These are phyloP conservation scores for Boletellus ananas DNA, from an alignment of 768 basidiomycete genomes.

Conservation along the genomic window DNA sequence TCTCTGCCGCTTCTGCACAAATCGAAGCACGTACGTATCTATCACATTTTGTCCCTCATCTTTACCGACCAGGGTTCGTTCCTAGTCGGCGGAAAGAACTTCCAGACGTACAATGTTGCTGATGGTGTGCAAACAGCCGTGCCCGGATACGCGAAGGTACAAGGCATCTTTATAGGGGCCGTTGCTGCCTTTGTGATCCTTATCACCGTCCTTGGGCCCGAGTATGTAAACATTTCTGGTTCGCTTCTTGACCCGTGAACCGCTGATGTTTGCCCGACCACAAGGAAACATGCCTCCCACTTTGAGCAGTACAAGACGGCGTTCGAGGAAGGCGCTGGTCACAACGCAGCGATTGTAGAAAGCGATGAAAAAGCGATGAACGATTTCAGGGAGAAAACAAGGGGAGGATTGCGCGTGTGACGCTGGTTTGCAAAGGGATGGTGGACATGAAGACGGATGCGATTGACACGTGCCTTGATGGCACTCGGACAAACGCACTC, in stretches of 20 bases:
- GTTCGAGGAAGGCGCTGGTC: slow-evolving; percentile 69
- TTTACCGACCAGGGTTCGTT: neutral
- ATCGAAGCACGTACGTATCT: slow-evolving; percentile 63
- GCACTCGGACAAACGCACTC: neutral
- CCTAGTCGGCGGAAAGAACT: slow-evolving; percentile 57
- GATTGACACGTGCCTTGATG: slow-evolving; percentile 1
- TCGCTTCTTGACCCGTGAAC: no score
- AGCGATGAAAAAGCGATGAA: slow-evolving; percentile 10
- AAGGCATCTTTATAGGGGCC: slow-evolving; percentile 84
- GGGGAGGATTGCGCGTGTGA: slow-evolving; percentile 5
- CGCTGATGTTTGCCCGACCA: neutral
- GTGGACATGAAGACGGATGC: neutral
- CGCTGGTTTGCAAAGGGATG: no score
- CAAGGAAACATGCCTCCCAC: slow-evolving; percentile 69
- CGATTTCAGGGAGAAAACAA: slow-evolving; percentile 10
- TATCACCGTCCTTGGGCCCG: slow-evolving; percentile 75
- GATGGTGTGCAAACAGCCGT: slow-evolving; percentile 41
- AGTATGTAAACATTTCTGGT: slow-evolving; percentile 42
- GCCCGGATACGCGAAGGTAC: slow-evolving; percentile 70
- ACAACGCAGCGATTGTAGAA: slow-evolving; percentile 40
- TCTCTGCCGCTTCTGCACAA: slow-evolving; percentile 71
- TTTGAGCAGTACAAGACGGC: slow-evolving; percentile 83
- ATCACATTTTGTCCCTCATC: neutral
- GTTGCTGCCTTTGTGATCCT: slow-evolving; percentile 76
- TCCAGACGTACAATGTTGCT: slow-evolving; percentile 44